phyloP scores from a whole-genome alignment of 2,329 filamentous ascomycete genomes.

The Aspergillus cejpii region DNA sequence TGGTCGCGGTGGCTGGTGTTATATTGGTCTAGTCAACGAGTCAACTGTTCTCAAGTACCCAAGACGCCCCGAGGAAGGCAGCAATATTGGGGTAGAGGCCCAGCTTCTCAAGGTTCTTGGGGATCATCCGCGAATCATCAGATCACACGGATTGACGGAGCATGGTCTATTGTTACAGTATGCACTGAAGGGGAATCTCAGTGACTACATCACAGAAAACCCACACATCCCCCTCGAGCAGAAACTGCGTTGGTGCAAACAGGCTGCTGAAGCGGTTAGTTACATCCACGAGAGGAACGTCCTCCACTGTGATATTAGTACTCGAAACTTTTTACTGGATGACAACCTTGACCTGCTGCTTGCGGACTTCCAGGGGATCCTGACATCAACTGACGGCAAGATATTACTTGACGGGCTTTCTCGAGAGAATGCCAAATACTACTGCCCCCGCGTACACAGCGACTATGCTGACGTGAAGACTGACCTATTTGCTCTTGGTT shows the following conservation, averaged over 20 bases:
- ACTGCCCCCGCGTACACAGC: conserved; percentile 6
- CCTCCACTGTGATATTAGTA: conserved; percentile 11
- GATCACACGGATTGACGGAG: conserved; percentile 6
- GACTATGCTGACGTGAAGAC: conserved; percentile 10
- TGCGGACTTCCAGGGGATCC: conserved; percentile 15
- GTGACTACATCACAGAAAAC: conserved; percentile 5
- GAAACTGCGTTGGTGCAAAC: conserved; percentile 16
- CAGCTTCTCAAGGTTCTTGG: conserved; percentile 8
- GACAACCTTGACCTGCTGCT: conserved; percentile 10
- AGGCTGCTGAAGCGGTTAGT: conserved; percentile 13
- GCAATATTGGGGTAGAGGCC: conserved; percentile 8
- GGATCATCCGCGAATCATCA: conserved; percentile 10
- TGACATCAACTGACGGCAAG: conserved; percentile 6
- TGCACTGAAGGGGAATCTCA: conserved; percentile 10
- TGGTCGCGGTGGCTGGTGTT: conserved; percentile 5
- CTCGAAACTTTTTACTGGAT: conserved; percentile 9
- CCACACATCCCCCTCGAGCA: background rate
- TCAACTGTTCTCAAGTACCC: conserved; percentile 14
- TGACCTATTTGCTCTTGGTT: conserved; percentile 20
- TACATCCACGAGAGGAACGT: conserved; percentile 11
- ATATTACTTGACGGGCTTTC: conserved; percentile 13
- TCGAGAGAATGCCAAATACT: conserved; percentile 12
- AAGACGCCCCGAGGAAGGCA: background rate
- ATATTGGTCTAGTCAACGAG: conserved; percentile 8
- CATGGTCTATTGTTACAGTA: conserved; percentile 11